A percentile compares a stretch with the other conserved stretches of the same genome.
phyloP scores from a whole-genome alignment of 2,329 filamentous ascomycete genomes.

The Cladophialophora carrionii region DNA sequence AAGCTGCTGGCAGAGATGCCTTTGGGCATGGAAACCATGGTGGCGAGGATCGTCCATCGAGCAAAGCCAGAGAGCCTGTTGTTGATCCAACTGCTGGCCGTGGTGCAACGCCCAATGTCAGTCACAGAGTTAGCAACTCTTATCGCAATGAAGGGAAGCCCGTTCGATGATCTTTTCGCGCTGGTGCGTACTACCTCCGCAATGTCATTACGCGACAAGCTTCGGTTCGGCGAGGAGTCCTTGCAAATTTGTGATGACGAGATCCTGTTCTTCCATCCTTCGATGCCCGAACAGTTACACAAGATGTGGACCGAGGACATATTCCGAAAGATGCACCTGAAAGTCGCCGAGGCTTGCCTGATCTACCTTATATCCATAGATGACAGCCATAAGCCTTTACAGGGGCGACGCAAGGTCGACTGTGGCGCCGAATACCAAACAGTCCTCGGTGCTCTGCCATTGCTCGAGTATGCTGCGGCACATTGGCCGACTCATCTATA shows the following conservation, averaged over 20 bases:
- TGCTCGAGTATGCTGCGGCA: constrained; percentile 1
- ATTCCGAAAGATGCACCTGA: neutral
- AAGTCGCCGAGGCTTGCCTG: neutral
- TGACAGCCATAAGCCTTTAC: neutral
- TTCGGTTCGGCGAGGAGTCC: neutral
- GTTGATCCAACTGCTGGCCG: constrained; percentile 1
- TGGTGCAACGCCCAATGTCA: neutral
- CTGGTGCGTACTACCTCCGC: neutral
- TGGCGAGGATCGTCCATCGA: neutral
- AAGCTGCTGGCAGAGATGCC: neutral
- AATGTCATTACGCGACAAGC: neutral
- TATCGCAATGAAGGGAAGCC: neutral
- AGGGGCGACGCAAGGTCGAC: neutral
- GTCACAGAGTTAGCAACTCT: neutral
- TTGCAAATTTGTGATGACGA: neutral
- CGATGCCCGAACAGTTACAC: neutral
- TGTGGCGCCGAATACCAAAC: neutral
- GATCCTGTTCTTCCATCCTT: constrained; percentile 2
- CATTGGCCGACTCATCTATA: neutral
- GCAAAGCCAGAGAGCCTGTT: neutral
- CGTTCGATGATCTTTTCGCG: neutral
- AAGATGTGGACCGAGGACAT: neutral
- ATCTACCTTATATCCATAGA: neutral
- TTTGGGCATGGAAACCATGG: neutral
- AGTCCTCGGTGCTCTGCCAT: neutral